A percentile compares a stretch with the other conserved stretches of the same genome.
These are phyloP conservation scores for Phytophthora agathidicida DNA, from an alignment of 352 stramenopile genomes.

Conservation along the genomic window DNA sequence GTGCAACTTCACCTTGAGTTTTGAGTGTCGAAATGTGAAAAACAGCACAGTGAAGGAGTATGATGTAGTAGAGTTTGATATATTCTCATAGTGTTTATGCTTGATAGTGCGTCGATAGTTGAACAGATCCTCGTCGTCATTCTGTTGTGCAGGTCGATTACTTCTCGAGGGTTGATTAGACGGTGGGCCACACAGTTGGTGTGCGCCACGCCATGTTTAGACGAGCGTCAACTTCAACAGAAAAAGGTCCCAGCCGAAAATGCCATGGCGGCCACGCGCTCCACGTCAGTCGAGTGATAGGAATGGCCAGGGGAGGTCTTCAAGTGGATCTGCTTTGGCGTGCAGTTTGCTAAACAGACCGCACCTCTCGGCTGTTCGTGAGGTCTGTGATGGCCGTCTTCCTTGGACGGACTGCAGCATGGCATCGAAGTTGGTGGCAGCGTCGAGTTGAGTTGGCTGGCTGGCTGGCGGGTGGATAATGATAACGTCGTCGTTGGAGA, in stretches of 20 bases:
- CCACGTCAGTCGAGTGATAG: conserved; percentile 3
- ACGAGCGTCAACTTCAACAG: conserved; percentile 30
- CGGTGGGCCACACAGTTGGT: conserved; percentile 14
- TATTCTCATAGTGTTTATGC: not conserved
- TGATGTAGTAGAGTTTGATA: not conserved
- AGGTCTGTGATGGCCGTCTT: not conserved
- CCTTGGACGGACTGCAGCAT: conserved; percentile 8
- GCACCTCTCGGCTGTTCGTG: too few relatives aligned
- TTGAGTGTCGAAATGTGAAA: too few relatives aligned
- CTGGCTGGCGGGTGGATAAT: not conserved
- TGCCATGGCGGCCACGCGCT: conserved; percentile 1
- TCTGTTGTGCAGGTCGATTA: not conserved
- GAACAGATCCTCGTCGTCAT: too few relatives aligned
- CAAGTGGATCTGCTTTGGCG: conserved; percentile 1
- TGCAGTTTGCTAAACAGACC: too few relatives aligned
- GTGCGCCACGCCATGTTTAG: conserved; percentile 32
- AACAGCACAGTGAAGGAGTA: not conserved
- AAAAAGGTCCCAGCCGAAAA: conserved; percentile 17
- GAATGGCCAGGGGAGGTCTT: conserved; percentile 10
- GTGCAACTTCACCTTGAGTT: conserved; percentile 27
- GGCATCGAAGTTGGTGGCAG: not conserved
- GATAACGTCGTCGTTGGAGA: conserved; percentile 1
- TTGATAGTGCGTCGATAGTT: too few relatives aligned
- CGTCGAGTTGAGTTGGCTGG: not conserved
- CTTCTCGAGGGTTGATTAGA: conserved; percentile 29